Conservation (phyloP, 2,329 filamentous ascomycete species). For the Diaporthe sp. region DNA sequence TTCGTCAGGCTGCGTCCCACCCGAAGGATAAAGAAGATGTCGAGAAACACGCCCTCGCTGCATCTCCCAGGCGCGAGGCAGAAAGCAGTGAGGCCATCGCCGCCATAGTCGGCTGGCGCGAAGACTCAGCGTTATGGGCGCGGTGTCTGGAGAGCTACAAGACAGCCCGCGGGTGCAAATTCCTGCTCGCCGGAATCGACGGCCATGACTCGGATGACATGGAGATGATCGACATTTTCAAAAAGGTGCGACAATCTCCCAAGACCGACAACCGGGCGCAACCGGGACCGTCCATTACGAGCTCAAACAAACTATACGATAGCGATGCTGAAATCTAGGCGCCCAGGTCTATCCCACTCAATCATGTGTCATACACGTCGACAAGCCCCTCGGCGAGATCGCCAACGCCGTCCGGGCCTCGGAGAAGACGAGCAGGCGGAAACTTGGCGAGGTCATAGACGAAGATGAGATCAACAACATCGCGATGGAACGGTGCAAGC, state of each 20-base stretch:
- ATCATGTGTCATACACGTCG: slow-evolving; percentile 39
- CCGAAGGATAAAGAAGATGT: slow-evolving; percentile 34
- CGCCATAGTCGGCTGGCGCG: slow-evolving; percentile 44
- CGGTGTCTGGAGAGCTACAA: slow-evolving; percentile 44
- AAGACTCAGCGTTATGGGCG: slow-evolving; percentile 43
- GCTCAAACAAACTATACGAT: neutral
- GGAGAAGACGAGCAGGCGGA: slow-evolving; percentile 21
- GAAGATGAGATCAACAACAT: slow-evolving; percentile 26
- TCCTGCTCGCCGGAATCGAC: slow-evolving; percentile 44
- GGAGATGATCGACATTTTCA: slow-evolving; percentile 44
- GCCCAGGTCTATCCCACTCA: slow-evolving; percentile 40
- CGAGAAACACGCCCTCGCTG: slow-evolving; percentile 32
- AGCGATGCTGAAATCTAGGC: neutral
- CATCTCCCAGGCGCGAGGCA: neutral
- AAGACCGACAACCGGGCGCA: neutral
- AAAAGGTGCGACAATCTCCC: slow-evolving; percentile 31
- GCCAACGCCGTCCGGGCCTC: slow-evolving; percentile 37
- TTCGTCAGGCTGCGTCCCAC: slow-evolving; percentile 14
- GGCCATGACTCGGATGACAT: slow-evolving; percentile 42
- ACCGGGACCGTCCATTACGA: neutral
- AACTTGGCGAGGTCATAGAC: neutral
- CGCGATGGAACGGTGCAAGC: slow-evolving; percentile 25
- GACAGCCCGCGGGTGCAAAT: slow-evolving; percentile 38
- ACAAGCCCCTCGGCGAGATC: slow-evolving; percentile 42
- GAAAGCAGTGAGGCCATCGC: slow-evolving; percentile 39